Evolutionary conservation across 768 basidiomycete genomes (phyloP).

Genomic region (Boletus pseudopeckii): DNA sequence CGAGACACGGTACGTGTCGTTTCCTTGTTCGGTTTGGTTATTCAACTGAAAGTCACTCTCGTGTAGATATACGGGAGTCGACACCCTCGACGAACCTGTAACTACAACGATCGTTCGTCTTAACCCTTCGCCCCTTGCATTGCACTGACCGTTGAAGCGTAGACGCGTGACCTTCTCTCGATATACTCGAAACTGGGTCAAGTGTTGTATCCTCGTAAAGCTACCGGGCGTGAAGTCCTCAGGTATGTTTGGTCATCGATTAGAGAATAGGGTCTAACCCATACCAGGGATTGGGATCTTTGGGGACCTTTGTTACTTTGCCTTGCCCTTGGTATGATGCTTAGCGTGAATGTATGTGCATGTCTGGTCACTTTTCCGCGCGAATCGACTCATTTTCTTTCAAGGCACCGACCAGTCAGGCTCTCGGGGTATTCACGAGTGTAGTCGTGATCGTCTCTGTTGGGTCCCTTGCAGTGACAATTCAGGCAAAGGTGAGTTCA

Average conservation of each 20-base stretch:
- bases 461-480: conserved; percentile 85
- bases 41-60: background rate
- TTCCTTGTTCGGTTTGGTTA: background rate
- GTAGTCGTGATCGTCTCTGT: conserved; percentile 92
- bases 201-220: conserved; percentile 83
- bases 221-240: conserved; percentile 74
- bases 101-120: conserved; percentile 79
- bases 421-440: conserved; percentile 86
- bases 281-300: conserved; percentile 88
- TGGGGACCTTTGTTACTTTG: conserved; percentile 93
- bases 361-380: background rate
- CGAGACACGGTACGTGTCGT: conserved; percentile 70
- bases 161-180: conserved; percentile 87
- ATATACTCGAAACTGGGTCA: conserved; percentile 92
- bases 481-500: conserved; percentile 83
- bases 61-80: conserved; percentile 65
- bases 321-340: conserved; percentile 74
- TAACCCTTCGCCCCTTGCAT: background rate
- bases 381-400: background rate
- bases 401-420: conserved; percentile 80
- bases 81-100: conserved; percentile 92
- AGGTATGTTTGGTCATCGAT: conserved; percentile 42
- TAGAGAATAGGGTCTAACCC: conserved; percentile 1
- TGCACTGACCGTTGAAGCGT: conserved; percentile 10
- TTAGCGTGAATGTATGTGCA: conserved; percentile 71